These are phyloP conservation scores for Stachybotrys echinatus DNA, from an alignment of 2,329 filamentous ascomycete genomes.

Conservation along the genomic window DNA sequence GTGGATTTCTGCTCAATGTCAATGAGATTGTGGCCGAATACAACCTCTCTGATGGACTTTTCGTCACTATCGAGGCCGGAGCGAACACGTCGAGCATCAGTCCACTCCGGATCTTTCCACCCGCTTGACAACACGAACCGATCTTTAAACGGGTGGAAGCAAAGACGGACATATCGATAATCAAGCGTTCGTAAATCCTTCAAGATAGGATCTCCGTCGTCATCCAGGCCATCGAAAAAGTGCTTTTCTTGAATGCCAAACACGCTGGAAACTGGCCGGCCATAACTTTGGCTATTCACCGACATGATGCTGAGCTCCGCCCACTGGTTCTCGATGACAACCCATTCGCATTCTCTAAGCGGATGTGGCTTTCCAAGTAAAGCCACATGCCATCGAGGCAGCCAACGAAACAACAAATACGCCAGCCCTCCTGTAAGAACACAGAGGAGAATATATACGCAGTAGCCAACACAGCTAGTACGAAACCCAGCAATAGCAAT, in stretches of 20 bases:
- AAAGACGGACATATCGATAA: slow-evolving; percentile 92
- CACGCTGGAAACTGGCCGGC: slow-evolving; percentile 51
- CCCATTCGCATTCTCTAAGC: slow-evolving; percentile 77
- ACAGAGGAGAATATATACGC: slow-evolving; percentile 66
- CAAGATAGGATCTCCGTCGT: slow-evolving; percentile 69
- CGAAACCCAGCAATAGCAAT: slow-evolving; percentile 89
- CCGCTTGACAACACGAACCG: slow-evolving; percentile 81
- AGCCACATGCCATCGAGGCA: slow-evolving; percentile 79
- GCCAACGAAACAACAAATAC: slow-evolving; percentile 83
- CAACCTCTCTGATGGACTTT: slow-evolving; percentile 71
- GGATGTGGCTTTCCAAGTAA: slow-evolving; percentile 65
- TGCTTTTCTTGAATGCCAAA: slow-evolving; percentile 65
- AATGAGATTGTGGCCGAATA: slow-evolving; percentile 88
- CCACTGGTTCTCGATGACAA: slow-evolving; percentile 97
- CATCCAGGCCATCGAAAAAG: slow-evolving; percentile 46
- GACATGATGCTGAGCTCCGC: slow-evolving; percentile 78
- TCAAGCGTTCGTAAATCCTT: slow-evolving; percentile 71
- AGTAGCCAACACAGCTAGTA: slow-evolving; percentile 66
- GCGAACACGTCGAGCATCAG: slow-evolving; percentile 67
- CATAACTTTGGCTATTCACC: slow-evolving; percentile 51
- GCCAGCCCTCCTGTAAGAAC: slow-evolving; percentile 68
- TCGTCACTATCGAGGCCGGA: slow-evolving; percentile 84
- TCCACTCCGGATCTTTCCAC: slow-evolving; percentile 94
- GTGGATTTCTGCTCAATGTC: slow-evolving; percentile 88
- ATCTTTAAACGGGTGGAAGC: slow-evolving; percentile 83